Base-by-base conservation (phyloP, 345 rosid genomes). In the Populus deltoides region DNA sequence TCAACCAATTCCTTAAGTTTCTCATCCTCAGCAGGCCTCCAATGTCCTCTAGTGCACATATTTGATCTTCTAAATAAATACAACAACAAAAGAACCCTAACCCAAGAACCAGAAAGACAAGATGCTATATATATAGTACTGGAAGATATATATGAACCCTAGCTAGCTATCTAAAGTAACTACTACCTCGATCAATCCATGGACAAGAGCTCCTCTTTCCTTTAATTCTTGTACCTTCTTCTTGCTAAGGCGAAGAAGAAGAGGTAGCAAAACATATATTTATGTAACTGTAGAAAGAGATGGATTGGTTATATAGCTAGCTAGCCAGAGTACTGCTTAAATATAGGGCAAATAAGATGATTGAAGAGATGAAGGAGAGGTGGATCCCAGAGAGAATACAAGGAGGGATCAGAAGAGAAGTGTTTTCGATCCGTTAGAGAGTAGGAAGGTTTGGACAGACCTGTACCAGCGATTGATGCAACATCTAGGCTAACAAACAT, bases 401-500 rank as follows among this genome's bases (percentile, higher is more conserved):
- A 27, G 59, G 65, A n/a, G 80, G 71, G 70, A 20, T 62, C 11
- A 11, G 41, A 71, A 7, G 39, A 35, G 67, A 75, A 47, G 59
- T 57, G 80, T 71, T 47, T 68, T 78, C 65, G 65, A 59, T 87
- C 87, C 88, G 94, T 92, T 89, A 90, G 90, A 87, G 81, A 88
- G 90, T 17, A 38, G 72, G 18, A 81, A 81, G 81, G 89, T 84
- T 87, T 83, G 87, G 91, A 81, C 81, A 83, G 91, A 83, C 78
- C 79, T 39, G 3, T 41, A 78, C 82, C 81, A 84, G 88, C 74
- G 85, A 85, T 74, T 87, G 93, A 89, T 86, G 94, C 88, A 81
- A 92, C 90, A 86, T 90, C 80, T 85, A 76, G 92, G 85, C 97
- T 90, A 90, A 92, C 94, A 82, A 86, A 88, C 83, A 69, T 71